These are phyloP conservation scores for Tolypocladium inflatum DNA, from an alignment of 2,329 filamentous ascomycete species.

Conservation along the genomic window DNA sequence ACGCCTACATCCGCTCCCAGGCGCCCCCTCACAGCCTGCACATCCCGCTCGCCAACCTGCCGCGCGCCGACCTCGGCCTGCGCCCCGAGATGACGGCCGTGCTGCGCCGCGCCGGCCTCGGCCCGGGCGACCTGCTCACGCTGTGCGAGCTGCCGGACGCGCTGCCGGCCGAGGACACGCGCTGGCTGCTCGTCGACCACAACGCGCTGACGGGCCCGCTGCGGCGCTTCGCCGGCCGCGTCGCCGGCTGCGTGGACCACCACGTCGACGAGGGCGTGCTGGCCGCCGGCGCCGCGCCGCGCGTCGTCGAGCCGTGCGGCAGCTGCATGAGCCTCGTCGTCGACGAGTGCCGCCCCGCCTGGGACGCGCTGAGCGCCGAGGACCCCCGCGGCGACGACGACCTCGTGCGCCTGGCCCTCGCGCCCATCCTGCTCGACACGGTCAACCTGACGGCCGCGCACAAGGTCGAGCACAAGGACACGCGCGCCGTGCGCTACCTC, in stretches of 20 bases:
- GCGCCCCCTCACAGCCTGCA: constrained; percentile 45
- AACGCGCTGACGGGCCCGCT: constrained; percentile 60
- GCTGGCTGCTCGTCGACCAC: constrained; percentile 73
- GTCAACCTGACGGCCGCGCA: constrained; percentile 49
- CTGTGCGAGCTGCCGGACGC: constrained; percentile 36
- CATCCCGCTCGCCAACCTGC: constrained; percentile 66
- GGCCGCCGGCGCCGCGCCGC: constrained; percentile 34
- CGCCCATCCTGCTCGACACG: constrained; percentile 66
- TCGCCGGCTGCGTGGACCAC: constrained; percentile 66
- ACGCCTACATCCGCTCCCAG: constrained; percentile 64
- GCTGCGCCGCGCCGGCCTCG: constrained; percentile 49
- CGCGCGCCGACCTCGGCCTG: constrained; percentile 56
- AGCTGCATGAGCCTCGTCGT: constrained; percentile 67
- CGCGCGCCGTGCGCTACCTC: constrained; percentile 46
- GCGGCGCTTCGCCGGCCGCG: constrained; percentile 36
- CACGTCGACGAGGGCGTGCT: constrained; percentile 62
- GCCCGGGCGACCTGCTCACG: constrained; percentile 54
- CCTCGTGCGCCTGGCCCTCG: constrained; percentile 58
- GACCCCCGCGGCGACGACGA: constrained; percentile 37
- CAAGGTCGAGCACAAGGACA: constrained; percentile 58
- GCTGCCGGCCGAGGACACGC: constrained; percentile 44
- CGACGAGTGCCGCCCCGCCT: constrained; percentile 45
- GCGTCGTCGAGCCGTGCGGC: constrained; percentile 56
- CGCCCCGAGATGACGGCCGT: constrained; percentile 63
- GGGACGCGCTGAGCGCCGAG: constrained; percentile 39